These are phyloP conservation scores for Annulohypoxylon truncatum DNA, from an alignment of 2,329 filamentous ascomycete genomes.

Conservation along the genomic window DNA sequence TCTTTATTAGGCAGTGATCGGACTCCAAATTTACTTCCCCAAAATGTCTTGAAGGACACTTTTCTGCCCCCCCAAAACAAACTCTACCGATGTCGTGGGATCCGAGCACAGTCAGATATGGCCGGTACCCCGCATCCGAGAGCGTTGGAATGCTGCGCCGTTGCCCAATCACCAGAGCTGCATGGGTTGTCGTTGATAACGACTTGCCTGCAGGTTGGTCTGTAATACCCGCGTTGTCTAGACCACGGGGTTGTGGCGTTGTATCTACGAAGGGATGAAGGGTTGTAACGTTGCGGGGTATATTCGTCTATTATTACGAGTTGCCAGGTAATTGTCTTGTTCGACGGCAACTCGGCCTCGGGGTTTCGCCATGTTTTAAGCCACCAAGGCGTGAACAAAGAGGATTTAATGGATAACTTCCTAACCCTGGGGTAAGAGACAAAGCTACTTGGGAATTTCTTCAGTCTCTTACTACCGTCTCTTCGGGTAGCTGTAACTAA, in stretches of 20 bases:
- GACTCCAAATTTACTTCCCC: constrained; percentile 8
- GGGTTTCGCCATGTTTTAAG: not conserved
- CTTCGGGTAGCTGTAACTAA: not conserved
- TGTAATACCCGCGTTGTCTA: constrained; percentile 12
- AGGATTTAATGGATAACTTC: constrained; percentile 1
- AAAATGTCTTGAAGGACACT: constrained; percentile 7
- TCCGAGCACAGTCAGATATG: constrained; percentile 11
- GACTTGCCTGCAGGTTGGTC: constrained; percentile 15
- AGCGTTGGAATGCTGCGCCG: constrained; percentile 27
- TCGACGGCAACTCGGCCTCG: not conserved
- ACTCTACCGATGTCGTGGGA: constrained; percentile 26
- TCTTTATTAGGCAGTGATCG: constrained; percentile 27
- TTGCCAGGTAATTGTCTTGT: constrained; percentile 6
- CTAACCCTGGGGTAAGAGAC: not conserved
- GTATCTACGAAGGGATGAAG: constrained; percentile 15
- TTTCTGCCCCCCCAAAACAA: no score
- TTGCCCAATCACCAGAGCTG: constrained; percentile 29
- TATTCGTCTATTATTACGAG: not conserved
- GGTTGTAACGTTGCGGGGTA: constrained; percentile 37
- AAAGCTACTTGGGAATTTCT: constrained; percentile 7
- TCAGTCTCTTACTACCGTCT: not conserved
- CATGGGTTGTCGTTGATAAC: constrained; percentile 27
- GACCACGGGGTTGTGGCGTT: constrained; percentile 23
- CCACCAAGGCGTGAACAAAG: constrained; percentile 25
- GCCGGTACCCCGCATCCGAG: constrained; percentile 39